Conservation (phyloP, 345 rosid genomes). For the Eucalyptus regnans region DNA sequence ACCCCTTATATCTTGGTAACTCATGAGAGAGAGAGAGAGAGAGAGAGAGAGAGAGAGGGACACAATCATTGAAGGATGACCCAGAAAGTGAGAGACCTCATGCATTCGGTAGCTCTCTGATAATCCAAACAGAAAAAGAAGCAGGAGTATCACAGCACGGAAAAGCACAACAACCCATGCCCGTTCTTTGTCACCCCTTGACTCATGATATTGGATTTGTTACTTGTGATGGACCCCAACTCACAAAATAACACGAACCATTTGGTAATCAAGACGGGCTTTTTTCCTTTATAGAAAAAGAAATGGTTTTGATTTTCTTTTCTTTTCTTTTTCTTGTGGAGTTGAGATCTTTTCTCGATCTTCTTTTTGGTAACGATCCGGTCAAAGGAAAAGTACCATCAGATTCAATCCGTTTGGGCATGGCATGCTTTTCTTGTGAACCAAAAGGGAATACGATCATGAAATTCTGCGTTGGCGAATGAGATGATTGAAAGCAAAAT, state of each 20-base stretch:
- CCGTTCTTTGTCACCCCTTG: not conserved
- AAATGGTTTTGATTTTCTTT: not conserved
- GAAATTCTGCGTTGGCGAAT: not conserved
- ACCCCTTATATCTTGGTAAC: not conserved
- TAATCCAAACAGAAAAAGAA: not conserved
- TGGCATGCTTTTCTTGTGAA: conserved; percentile 58
- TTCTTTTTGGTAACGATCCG: conserved; percentile 38
- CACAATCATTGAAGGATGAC: not conserved
- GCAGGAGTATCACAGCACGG: not conserved
- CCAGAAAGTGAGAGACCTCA: not conserved
- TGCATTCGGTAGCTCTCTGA: not conserved
- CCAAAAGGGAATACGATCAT: not conserved
- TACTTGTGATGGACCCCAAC: not conserved
- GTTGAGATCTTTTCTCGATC: not conserved
- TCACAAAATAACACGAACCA: not conserved
- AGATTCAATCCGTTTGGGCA: conserved; percentile 20
- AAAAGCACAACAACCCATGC: not conserved
- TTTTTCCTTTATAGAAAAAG: not conserved
- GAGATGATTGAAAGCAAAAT: not conserved
- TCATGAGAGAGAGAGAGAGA: not conserved
- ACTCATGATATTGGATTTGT: not conserved
- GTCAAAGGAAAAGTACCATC: conserved; percentile 58
- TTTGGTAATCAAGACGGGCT: not conserved
- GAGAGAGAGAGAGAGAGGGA: not conserved
- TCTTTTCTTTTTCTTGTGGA: not conserved